Percentiles rank a stretch among this genome's conserved stretches.
These are phyloP conservation scores for Firmiana major DNA, from an alignment of 345 rosid genomes.

Conservation along the genomic window DNA sequence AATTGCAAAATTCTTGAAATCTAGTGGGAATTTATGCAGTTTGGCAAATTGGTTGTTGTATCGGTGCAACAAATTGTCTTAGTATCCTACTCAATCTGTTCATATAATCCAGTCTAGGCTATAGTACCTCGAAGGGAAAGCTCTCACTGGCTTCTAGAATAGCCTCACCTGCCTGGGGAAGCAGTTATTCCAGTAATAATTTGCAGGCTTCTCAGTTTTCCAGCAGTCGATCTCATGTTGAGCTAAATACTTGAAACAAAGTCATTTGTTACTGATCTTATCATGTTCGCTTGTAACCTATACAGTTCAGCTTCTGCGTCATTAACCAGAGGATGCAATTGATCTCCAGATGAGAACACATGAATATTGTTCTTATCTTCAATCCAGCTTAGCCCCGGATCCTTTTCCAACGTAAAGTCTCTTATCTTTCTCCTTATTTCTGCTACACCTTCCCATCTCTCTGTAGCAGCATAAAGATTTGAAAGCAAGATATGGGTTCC, in stretches of 20 bases:
- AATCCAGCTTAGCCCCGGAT: slow-evolving; percentile 86
- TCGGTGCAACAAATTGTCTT: not conserved
- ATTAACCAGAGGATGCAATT: slow-evolving; percentile 33
- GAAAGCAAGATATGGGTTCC: slow-evolving; percentile 63
- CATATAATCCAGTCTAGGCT: not conserved
- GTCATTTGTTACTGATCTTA: slow-evolving; percentile 25
- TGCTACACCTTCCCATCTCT: slow-evolving; percentile 65
- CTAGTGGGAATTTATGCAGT: not conserved
- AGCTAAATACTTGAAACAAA: slow-evolving; percentile 11
- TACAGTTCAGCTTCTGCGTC: slow-evolving; percentile 44
- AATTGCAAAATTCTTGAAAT: not conserved
- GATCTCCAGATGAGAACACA: slow-evolving; percentile 61
- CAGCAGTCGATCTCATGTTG: not conserved
- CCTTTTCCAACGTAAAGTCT: slow-evolving; percentile 49
- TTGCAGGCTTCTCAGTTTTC: not conserved
- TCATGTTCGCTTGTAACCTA: slow-evolving; percentile 49
- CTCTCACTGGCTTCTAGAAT: too few relatives aligned
- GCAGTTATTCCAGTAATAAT: not conserved
- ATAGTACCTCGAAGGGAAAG: not conserved
- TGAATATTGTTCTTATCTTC: slow-evolving; percentile 48
- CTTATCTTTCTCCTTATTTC: slow-evolving; percentile 60
- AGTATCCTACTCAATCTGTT: not conserved
- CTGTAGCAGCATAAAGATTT: slow-evolving; percentile 64
- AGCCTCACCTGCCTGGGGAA: not conserved
- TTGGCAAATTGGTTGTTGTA: not conserved